Evolutionary conservation across 257 asterid species (phyloP).

Genomic region (Cynanchum wilfordii): DNA sequence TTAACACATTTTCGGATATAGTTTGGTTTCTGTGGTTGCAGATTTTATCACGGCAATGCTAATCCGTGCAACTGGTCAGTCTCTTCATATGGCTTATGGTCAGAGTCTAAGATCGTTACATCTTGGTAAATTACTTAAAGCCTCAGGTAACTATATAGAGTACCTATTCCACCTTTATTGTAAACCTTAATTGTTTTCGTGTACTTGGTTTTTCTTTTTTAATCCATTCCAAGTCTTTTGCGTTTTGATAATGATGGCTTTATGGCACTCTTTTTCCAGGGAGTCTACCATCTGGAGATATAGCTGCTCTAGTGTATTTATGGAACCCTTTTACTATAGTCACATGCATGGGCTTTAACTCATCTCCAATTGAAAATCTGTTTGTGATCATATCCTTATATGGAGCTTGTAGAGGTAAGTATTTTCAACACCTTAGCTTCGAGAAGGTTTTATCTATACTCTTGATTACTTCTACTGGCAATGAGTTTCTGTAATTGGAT

Average conservation of each 20-base stretch:
- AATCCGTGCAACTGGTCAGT: conserved; percentile 68
- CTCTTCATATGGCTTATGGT: conserved; percentile 49
- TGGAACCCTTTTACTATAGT: conserved; percentile 93
- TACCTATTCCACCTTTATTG: neutral
- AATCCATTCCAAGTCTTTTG: neutral
- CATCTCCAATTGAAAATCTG: conserved; percentile 78
- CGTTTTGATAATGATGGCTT: neutral
- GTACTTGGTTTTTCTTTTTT: neutral
- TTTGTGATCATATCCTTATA: conserved; percentile 65
- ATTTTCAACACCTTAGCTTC: conserved; percentile 16
- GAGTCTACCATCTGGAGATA: conserved; percentile 70
- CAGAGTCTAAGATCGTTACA: conserved; percentile 54
- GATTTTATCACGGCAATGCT: conserved; percentile 76
- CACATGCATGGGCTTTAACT: conserved; percentile 82
- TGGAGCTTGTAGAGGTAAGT: conserved; percentile 86
- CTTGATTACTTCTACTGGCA: neutral
- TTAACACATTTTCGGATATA: conserved; percentile 73
- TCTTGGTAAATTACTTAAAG: conserved; percentile 43
- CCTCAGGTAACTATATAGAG: conserved; percentile 28
- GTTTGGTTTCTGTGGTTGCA: conserved; percentile 87
- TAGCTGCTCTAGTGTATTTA: conserved; percentile 86
- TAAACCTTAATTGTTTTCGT: neutral
- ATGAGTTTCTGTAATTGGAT: neutral
- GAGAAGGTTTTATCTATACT: neutral
- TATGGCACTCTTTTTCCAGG: conserved; percentile 34